Conservation (phyloP, 192 early-diverging fungal species). For the Podila epicladia region DNA sequence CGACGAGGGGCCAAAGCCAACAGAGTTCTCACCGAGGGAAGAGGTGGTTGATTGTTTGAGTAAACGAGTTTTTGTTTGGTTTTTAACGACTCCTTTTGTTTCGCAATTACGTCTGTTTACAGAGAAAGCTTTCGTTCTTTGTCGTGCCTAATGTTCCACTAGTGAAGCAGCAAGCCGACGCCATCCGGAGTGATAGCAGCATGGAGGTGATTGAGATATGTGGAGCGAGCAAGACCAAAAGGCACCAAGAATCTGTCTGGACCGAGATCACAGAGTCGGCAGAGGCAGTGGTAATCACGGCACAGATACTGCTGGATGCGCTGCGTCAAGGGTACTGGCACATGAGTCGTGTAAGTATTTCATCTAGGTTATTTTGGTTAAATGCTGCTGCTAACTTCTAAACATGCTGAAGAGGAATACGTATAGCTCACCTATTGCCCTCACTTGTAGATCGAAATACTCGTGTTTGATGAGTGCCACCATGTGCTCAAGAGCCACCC, state of each 20-base stretch:
- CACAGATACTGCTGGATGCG: constrained; percentile 82
- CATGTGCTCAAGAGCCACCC: constrained; percentile 78
- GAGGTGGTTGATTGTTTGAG: too few species aligned
- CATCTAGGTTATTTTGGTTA: too few species aligned
- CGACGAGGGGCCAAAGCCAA: constrained; percentile 18
- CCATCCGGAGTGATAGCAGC: constrained; percentile 74
- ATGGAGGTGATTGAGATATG: constrained; percentile 70
- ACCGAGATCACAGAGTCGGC: constrained; percentile 57
- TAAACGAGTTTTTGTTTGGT: too few species aligned
- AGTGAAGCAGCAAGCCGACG: constrained; percentile 83
- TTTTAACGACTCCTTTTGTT: too few species aligned
- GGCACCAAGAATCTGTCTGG: constrained; percentile 71
- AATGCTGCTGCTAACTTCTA: too few species aligned
- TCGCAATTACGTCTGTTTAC: neutral
- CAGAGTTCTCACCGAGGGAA: too few species aligned
- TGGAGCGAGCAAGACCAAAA: constrained; percentile 72
- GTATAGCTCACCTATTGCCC: neutral
- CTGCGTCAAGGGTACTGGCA: constrained; percentile 56
- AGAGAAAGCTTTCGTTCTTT: constrained; percentile 70
- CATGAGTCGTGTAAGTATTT: too few species aligned
- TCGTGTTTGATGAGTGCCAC: constrained; percentile 96
- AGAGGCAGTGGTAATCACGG: constrained; percentile 88
- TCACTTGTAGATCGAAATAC: constrained; percentile 69
- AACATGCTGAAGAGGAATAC: neutral
- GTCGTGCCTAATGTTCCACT: constrained; percentile 89